Conservation (phyloP, 306 rosid species). For the Ammopiptanthus mongolicus region DNA sequence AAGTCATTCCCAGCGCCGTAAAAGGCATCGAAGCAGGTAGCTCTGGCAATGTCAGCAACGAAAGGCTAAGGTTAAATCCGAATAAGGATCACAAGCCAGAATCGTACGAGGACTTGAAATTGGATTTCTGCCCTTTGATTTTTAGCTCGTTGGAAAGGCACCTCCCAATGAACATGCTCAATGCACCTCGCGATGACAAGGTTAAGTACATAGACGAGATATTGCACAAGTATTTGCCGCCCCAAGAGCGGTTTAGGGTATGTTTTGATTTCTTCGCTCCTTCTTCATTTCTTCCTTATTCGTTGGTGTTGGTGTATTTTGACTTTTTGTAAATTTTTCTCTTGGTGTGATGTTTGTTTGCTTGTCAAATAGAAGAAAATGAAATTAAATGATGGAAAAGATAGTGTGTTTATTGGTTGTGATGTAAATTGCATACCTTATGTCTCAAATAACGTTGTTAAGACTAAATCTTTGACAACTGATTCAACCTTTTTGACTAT, state of each 20-base stretch:
- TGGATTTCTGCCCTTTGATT: conserved; percentile 19
- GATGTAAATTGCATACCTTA: neutral
- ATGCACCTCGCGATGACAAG: conserved; percentile 27
- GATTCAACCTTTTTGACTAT: neutral
- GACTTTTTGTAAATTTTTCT: neutral
- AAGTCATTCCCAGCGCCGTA: neutral
- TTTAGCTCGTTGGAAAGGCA: conserved; percentile 37
- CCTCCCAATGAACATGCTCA: conserved; percentile 28
- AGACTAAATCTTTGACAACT: too few relatives aligned
- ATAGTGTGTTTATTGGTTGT: neutral
- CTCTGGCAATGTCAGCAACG: neutral
- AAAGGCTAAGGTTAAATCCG: conserved; percentile 30
- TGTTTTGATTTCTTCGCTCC: neutral
- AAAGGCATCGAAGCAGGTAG: neutral
- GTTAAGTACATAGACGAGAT: conserved; percentile 29
- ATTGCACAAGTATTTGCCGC: conserved; percentile 20
- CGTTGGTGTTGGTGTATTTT: neutral
- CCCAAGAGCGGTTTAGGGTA: conserved; percentile 21
- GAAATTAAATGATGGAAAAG: too few relatives aligned
- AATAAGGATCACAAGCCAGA: conserved; percentile 33
- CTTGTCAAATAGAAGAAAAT: neutral
- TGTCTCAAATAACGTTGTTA: neutral
- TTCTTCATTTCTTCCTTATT: neutral
- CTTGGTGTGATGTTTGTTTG: neutral
- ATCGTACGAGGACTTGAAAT: conserved; percentile 29